Conservation (phyloP, 805 yeast species). For the Starmerella etchellsii region DNA sequence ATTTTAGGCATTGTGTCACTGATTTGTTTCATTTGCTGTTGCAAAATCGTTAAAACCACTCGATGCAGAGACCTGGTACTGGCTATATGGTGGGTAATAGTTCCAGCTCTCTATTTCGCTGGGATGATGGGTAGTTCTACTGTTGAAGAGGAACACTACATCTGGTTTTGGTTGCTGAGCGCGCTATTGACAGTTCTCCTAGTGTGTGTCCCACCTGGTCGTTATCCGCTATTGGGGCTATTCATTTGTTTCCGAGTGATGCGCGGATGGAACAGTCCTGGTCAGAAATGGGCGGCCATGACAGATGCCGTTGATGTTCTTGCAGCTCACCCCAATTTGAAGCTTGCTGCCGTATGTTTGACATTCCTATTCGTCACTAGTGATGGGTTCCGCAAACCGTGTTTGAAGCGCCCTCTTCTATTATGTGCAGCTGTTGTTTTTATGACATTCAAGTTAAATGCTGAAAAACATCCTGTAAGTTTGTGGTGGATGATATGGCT, state of each 20-base stretch:
- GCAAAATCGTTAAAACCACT: conserved; percentile 17
- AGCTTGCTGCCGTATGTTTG: background rate
- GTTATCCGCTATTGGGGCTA: background rate
- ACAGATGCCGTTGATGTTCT: conserved; percentile 39
- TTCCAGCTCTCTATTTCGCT: conserved; percentile 32
- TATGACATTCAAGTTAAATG: conserved; percentile 42
- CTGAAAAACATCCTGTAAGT: conserved; percentile 30
- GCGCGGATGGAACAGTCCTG: conserved; percentile 79
- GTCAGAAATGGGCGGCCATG: conserved; percentile 59
- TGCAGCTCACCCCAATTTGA: conserved; percentile 20
- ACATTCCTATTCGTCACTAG: background rate
- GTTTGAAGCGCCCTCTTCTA: background rate
- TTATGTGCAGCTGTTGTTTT: conserved; percentile 33
- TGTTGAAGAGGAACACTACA: conserved; percentile 90
- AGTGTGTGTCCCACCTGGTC: background rate
- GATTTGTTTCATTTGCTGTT: conserved; percentile 18
- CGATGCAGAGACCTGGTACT: background rate
- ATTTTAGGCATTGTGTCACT: conserved; percentile 27
- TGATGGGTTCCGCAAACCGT: background rate
- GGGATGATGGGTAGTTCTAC: conserved; percentile 76
- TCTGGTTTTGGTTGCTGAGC: conserved; percentile 70
- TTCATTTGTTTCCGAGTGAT: conserved; percentile 35
- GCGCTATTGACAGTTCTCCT: background rate
- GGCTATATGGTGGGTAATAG: conserved; percentile 20
- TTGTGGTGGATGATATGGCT: conserved; percentile 8